Conservation (phyloP, 2,329 filamentous ascomycete species). For the Colletotrichum gloeosporioides region DNA sequence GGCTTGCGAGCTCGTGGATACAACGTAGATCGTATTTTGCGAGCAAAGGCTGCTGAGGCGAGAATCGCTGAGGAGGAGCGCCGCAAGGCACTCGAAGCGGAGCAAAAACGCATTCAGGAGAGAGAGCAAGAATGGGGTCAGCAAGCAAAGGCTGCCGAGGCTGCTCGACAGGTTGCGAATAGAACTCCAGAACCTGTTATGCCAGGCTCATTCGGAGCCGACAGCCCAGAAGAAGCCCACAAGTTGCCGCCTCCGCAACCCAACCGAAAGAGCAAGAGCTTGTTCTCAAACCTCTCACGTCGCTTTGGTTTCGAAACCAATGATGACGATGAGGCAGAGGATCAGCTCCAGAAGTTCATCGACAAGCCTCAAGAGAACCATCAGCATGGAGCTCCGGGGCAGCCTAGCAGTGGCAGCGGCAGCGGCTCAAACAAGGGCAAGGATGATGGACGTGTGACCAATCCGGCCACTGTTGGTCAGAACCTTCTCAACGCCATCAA, state of each 20-base stretch:
- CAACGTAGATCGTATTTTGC: constrained; percentile 93
- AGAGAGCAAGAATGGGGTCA: constrained; percentile 50
- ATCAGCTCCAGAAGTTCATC: constrained; percentile 52
- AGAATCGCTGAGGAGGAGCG: constrained; percentile 85
- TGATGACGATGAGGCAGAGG: constrained; percentile 45
- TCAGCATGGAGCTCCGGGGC: neutral
- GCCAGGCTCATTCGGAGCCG: constrained; percentile 74
- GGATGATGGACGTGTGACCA: constrained; percentile 62
- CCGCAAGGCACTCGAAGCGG: constrained; percentile 74
- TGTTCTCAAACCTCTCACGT: constrained; percentile 73
- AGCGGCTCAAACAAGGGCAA: constrained; percentile 27
- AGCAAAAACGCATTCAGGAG: constrained; percentile 71
- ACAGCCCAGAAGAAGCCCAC: constrained; percentile 62
- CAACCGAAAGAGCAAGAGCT: constrained; percentile 52
- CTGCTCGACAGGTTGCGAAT: constrained; percentile 42
- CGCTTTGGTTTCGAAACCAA: constrained; percentile 70
- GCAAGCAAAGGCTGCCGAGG: constrained; percentile 46
- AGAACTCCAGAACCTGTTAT: constrained; percentile 57
- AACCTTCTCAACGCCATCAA: constrained; percentile 81
- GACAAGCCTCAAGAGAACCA: constrained; percentile 31
- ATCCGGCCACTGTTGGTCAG: constrained; percentile 66
- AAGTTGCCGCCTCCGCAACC: constrained; percentile 32
- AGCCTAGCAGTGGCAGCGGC: neutral
- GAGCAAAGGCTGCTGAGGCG: constrained; percentile 85
- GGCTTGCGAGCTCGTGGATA: constrained; percentile 88